Evolutionary conservation across 1,284 basidiomycete species (phyloP).

Genomic region (Puccinia hordei): DNA sequence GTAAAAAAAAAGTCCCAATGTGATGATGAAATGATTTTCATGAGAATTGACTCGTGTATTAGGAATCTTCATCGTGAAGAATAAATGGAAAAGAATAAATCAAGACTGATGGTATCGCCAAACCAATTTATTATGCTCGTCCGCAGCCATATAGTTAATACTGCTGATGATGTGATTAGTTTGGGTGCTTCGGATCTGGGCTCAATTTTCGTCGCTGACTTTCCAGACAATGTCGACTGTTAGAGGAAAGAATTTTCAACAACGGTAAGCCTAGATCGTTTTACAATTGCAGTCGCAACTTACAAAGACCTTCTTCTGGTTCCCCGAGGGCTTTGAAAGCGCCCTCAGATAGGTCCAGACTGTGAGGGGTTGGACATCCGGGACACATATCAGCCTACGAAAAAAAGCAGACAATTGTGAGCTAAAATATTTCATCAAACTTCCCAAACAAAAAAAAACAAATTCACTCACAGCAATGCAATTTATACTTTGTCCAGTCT

Average conservation of each 20-base stretch:
- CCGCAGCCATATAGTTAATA: neutral
- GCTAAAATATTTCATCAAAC: neutral
- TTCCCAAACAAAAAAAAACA: neutral
- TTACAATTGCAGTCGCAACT: neutral
- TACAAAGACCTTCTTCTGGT: conserved; percentile 24
- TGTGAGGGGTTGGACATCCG: conserved; percentile 17
- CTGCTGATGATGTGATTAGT: neutral
- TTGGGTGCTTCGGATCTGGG: neutral
- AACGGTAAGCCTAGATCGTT: neutral
- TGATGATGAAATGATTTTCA: neutral
- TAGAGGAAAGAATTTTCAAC: neutral
- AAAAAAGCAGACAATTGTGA: neutral
- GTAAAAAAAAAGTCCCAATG: neutral
- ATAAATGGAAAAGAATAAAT: conserved; percentile 4
- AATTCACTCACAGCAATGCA: conserved; percentile 32
- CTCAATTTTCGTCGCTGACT: neutral
- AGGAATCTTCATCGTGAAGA: neutral
- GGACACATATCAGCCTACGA: conserved; percentile 45
- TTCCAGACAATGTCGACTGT: conserved; percentile 30
- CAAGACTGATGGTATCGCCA: neutral
- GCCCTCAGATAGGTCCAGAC: conserved; percentile 30
- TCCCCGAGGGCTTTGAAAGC: conserved; percentile 34
- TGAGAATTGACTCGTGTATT: neutral
- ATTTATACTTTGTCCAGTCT: conserved; percentile 29
- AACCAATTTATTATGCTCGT: neutral